Conservation (phyloP, 139 green algal genomes). For the Trebouxia sp. region DNA sequence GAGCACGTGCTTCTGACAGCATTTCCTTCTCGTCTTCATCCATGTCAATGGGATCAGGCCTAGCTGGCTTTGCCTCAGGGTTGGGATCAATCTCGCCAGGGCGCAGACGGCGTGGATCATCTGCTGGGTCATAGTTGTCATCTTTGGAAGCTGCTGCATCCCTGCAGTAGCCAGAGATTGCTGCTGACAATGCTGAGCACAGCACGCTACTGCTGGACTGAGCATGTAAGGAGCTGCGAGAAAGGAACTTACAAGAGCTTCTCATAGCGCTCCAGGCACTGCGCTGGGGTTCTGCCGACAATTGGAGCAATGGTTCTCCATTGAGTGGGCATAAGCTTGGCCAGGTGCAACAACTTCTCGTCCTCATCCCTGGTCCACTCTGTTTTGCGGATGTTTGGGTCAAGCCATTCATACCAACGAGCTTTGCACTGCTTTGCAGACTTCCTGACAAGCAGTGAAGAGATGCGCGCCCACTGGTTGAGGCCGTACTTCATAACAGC, state of each 20-base stretch:
- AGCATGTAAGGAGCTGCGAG: too few species aligned
- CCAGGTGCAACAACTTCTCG: slow-evolving; percentile 99
- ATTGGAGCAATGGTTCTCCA: slow-evolving; percentile 99
- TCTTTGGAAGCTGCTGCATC: slow-evolving; percentile 81
- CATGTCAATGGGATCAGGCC: slow-evolving; percentile 97
- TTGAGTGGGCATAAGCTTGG: slow-evolving; percentile 99
- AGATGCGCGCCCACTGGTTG: slow-evolving; percentile 92
- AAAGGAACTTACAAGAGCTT: slow-evolving; percentile 67
- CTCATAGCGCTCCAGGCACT: slow-evolving; percentile 97
- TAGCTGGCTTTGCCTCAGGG: slow-evolving; percentile 93
- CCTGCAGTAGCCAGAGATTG: slow-evolving; percentile 26
- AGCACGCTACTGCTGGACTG: too few species aligned
- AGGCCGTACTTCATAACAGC: slow-evolving; percentile 99
- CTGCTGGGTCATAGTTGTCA: slow-evolving; percentile 82
- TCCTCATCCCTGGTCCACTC: slow-evolving; percentile 99
- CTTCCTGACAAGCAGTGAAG: slow-evolving; percentile 96
- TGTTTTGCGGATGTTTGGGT: slow-evolving; percentile 98
- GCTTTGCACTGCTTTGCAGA: slow-evolving; percentile 99
- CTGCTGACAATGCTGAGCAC: not conserved
- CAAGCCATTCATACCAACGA: slow-evolving; percentile 99
- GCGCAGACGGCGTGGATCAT: slow-evolving; percentile 91
- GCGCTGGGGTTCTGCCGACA: slow-evolving; percentile 92
- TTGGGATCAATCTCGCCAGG: slow-evolving; percentile 99
- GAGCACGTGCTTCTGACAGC: slow-evolving; percentile 93
- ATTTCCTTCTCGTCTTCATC: slow-evolving; percentile 99